These are phyloP conservation scores for Suillus ampliporus DNA, from an alignment of 768 basidiomycete genomes.

Conservation along the genomic window DNA sequence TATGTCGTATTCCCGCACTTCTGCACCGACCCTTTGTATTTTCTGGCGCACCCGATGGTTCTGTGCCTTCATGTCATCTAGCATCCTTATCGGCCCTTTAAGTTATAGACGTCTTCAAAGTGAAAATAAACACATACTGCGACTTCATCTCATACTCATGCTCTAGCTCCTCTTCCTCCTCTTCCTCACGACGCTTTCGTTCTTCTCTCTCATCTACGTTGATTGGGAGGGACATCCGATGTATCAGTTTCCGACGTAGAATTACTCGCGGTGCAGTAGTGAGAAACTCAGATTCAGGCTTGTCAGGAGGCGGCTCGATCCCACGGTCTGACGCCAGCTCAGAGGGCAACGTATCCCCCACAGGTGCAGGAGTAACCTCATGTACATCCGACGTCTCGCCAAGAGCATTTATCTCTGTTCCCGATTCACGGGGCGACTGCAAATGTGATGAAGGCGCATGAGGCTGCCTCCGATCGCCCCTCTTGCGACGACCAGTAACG, in stretches of 20 bases:
- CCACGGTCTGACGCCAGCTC: constrained; percentile 16
- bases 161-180: constrained; percentile 53
- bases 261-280: background rate
- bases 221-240: constrained; percentile 44
- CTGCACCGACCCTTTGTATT: constrained; percentile 65
- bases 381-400: constrained; percentile 15
- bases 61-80: constrained; percentile 62
- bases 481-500: constrained; percentile 8
- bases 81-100: constrained; percentile 47
- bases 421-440: constrained; percentile 20
- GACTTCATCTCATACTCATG: constrained; percentile 58
- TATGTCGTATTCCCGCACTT: constrained; percentile 68
- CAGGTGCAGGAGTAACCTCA: constrained; percentile 11
- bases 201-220: no score
- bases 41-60: constrained; percentile 74
- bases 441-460: constrained; percentile 33
- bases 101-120: background rate
- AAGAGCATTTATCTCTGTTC: constrained; percentile 16
- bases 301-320: constrained; percentile 3
- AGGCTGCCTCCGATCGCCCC: constrained; percentile 23
- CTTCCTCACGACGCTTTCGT: constrained; percentile 41
- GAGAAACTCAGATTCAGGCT: background rate
- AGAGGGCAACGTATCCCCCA: constrained; percentile 10
- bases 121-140: constrained; percentile 23
- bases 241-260: constrained; percentile 14